Percentiles rank a stretch among this genome's conserved stretches.
Conservation (phyloP, 768 basidiomycete species). For the Mycena latifolia region DNA sequence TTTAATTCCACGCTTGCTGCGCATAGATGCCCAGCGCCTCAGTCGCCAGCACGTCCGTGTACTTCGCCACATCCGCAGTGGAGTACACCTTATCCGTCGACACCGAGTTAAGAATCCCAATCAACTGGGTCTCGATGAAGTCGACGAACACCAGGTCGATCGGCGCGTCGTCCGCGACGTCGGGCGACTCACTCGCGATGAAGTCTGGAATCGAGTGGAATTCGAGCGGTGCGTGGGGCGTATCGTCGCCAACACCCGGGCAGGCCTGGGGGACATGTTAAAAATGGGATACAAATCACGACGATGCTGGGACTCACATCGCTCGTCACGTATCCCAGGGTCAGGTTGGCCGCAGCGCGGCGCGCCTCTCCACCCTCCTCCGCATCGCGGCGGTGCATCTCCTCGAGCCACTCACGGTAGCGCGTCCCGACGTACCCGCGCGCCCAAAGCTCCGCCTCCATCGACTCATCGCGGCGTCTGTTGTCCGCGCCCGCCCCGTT, state of each 20-base stretch:
- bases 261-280: constrained; percentile 55
- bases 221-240: constrained; percentile 69
- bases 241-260: constrained; percentile 83
- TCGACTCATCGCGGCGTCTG: constrained; percentile 45
- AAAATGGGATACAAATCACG: background rate
- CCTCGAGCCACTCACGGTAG: constrained; percentile 69
- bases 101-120: constrained; percentile 67
- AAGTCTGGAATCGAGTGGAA: constrained; percentile 68
- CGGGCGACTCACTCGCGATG: constrained; percentile 67
- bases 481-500: constrained; percentile 60
- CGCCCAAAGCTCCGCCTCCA: constrained; percentile 56
- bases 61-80: constrained; percentile 62
- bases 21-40: constrained; percentile 71
- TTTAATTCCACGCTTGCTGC: constrained; percentile 56
- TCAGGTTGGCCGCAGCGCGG: constrained; percentile 63
- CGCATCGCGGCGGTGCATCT: constrained; percentile 55
- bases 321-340: constrained; percentile 80
- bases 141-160: constrained; percentile 85
- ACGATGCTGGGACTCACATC: constrained; percentile 47
- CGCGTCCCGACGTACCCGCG: constrained; percentile 64
- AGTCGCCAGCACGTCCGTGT: constrained; percentile 65
- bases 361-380: constrained; percentile 49
- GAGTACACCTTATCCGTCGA: constrained; percentile 66
- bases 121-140: constrained; percentile 69
- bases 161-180: constrained; percentile 58